Evolutionary conservation across 139 green algal species (phyloP).

Genomic region (Spirogloea muscicola): DNA sequence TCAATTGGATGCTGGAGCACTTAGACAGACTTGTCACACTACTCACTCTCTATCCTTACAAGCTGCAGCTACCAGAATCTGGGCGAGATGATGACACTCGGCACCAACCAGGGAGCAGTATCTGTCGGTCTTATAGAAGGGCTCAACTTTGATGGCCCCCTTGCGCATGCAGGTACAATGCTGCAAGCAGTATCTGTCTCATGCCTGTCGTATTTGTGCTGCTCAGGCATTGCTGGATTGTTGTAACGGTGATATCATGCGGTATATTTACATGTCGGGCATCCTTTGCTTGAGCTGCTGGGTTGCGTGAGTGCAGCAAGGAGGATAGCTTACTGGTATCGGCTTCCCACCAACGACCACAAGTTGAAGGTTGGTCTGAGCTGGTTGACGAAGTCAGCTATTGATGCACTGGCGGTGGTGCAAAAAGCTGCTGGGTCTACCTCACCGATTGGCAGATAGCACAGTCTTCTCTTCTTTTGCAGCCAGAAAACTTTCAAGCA

Average conservation of each 20-base stretch:
- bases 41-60: background rate
- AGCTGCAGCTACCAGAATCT: conserved; percentile 86
- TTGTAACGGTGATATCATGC: too few species aligned
- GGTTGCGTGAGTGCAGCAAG: conserved; percentile 69
- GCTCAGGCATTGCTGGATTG: too few species aligned
- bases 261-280: too few species aligned
- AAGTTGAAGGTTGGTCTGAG: conserved; percentile 39
- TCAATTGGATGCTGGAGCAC: background rate
- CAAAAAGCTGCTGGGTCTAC: too few species aligned
- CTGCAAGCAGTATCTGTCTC: too few species aligned
- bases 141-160: conserved; percentile 51
- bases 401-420: conserved; percentile 8
- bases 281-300: too few species aligned
- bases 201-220: too few species aligned
- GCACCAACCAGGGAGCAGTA: conserved; percentile 54
- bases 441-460: too few species aligned
- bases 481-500: too few species aligned
- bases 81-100: conserved; percentile 92
- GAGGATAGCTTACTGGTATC: conserved; percentile 73
- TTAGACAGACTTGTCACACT: background rate
- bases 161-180: conserved; percentile 30
- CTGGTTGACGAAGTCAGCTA: conserved; percentile 22
- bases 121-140: conserved; percentile 55
- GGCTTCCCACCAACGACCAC: conserved; percentile 88
- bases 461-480: too few species aligned